Base-by-base conservation (phyloP, 768 basidiomycete species). In the Lactifluus pinguis region DNA sequence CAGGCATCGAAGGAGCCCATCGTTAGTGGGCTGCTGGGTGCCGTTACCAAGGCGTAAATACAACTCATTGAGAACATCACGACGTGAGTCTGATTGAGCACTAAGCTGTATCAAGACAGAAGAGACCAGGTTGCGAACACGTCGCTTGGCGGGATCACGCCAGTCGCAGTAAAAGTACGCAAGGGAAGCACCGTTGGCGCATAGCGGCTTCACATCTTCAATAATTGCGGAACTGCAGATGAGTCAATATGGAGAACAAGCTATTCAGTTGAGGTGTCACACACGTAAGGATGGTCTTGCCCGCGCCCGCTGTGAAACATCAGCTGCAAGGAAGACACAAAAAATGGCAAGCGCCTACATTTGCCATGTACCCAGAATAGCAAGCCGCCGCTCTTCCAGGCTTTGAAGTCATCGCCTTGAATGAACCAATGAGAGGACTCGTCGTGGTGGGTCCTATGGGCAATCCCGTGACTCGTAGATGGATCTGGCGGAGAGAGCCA, bases 131-230 rank as follows among this genome's bases (percentile, higher is more conserved):
- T 50, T 54, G 34, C 55, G 57, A 21, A 57, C n/a, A 25, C 29
- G 45, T 38, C 65, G 60, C 41, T 63, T 65, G 11, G 55, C 55
- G 8, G 54, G 47, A n/a, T 67, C 66, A 17, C 62, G 59, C 53
- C 64, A 65, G 19, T 69, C 67, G 30, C 70, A 65, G 47, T 68
- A 69, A 56, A 67, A 70, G 55, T 65, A 70, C 0, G 69, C 66
- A 0, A 68, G 14, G 13, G 62, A 52, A 13, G 14, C 25, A 15
- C 39, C 47, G 13, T 62, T 19, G 11, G 34, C 19, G 25, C 30
- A 41, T 15, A 57, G 29, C 29, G 49, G 45, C 21, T 52, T 54
- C 32, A 63, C 44, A 30, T 45, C 19, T 36, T 63, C 45, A 53
- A 63, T 30, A 29, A 63, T 15, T 29, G 53, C 52, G 5, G 59